Conservation (phyloP, 2,329 filamentous ascomycete genomes). For the Zymoseptoria tritici region DNA sequence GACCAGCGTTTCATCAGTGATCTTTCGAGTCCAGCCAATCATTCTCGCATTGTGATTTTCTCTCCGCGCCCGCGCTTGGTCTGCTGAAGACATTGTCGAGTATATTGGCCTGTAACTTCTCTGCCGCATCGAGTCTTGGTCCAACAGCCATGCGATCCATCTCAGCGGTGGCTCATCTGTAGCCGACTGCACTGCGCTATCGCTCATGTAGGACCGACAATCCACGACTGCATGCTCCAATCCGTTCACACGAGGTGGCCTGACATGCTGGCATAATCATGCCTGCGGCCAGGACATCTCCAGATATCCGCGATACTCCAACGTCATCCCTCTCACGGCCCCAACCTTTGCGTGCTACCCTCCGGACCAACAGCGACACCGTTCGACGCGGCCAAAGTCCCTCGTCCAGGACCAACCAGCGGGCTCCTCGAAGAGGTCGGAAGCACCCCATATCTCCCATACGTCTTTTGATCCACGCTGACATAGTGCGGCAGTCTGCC, state of each 20-base stretch:
- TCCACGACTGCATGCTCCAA: neutral
- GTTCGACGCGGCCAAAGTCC: conserved; percentile 24
- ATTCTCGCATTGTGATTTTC: neutral
- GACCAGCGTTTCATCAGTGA: neutral
- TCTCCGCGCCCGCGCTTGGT: neutral
- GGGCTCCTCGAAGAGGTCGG: conserved; percentile 39
- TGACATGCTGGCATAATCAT: neutral
- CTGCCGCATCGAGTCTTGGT: neutral
- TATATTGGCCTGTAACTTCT: neutral
- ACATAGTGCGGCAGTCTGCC: conserved; percentile 84
- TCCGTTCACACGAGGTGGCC: neutral
- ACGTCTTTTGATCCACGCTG: conserved; percentile 91
- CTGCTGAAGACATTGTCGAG: neutral
- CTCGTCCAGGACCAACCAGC: conserved; percentile 20
- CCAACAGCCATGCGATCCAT: neutral
- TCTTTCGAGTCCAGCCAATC: neutral
- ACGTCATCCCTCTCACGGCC: conserved; percentile 46
- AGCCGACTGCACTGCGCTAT: neutral
- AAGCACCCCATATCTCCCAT: conserved; percentile 82
- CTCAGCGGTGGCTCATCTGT: neutral
- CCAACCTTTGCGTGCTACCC: conserved; percentile 59
- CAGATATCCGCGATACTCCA: neutral
- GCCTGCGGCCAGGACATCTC: neutral
- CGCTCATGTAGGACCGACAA: neutral
- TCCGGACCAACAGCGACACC: conserved; percentile 52